Conservation (phyloP, 1,284 basidiomycete genomes). For the Rugosomyces carneus region DNA sequence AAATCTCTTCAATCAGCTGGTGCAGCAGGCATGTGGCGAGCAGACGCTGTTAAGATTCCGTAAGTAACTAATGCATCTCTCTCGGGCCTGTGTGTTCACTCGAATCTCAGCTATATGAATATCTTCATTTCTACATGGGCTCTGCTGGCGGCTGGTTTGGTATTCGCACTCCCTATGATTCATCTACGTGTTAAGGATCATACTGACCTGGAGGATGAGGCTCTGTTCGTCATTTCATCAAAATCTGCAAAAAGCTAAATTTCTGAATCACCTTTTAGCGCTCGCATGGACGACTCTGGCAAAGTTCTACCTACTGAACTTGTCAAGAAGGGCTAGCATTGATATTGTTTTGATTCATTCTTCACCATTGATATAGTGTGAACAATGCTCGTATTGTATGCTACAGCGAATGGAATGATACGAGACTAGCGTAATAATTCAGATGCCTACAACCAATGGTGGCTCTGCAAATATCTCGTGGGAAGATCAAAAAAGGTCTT, state of each 20-base stretch:
- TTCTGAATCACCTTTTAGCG: conserved; percentile 12
- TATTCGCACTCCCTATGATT: conserved; percentile 50
- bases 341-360: background rate
- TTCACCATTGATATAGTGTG: background rate
- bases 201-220: conserved; percentile 40
- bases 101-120: conserved; percentile 46
- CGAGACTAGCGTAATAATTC: no score
- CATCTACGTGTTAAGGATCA: conserved; percentile 44
- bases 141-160: conserved; percentile 39
- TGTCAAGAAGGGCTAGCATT: background rate
- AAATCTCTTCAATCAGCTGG: conserved; percentile 54
- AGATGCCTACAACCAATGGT: no score
- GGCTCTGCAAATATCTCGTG: no score
- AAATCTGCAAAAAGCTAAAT: background rate
- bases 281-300: conserved; percentile 25
- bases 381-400: background rate
- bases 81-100: conserved; percentile 1
- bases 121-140: conserved; percentile 51
- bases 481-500: no score
- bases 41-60: conserved; percentile 40
- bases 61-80: conserved; percentile 18
- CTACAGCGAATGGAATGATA: background rate
- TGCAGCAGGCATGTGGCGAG: conserved; percentile 46
- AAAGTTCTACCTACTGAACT: conserved; percentile 1
- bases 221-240: conserved; percentile 27